Conservation (phyloP, 1,139 yeast species). For the Kurtzmaniella quercitrusa region DNA sequence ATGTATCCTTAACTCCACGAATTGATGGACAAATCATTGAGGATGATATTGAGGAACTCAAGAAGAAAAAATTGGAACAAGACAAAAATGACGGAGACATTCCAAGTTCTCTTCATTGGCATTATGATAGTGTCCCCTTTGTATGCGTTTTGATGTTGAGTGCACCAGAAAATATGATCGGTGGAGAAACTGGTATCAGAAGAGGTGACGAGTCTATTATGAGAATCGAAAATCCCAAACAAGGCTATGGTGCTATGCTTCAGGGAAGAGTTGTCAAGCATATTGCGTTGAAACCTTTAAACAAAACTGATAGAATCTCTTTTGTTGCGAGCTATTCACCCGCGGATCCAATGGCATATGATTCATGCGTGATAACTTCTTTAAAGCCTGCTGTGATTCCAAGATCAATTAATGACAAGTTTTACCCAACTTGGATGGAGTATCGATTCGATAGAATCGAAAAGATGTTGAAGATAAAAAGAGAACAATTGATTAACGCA, state of each 20-base stretch:
- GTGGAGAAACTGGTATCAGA: conserved; percentile 27
- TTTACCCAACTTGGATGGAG: conserved; percentile 41
- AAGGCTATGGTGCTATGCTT: conserved; percentile 29
- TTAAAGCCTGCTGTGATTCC: conserved; percentile 36
- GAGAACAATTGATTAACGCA: conserved; percentile 16
- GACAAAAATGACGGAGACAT: conserved; percentile 15
- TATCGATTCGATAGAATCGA: conserved; percentile 34
- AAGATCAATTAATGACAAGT: conserved; percentile 32
- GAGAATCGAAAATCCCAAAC: conserved; percentile 28
- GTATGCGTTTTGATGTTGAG: conserved; percentile 31
- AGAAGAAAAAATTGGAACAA: conserved; percentile 11
- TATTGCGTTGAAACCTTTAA: conserved; percentile 29
- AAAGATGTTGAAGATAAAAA: conserved; percentile 25
- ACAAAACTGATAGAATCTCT: conserved; percentile 27
- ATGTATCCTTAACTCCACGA: conserved; percentile 24
- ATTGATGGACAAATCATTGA: conserved; percentile 13
- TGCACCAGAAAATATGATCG: conserved; percentile 24
- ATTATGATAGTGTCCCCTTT: conserved; percentile 28
- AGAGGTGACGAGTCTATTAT: conserved; percentile 24
- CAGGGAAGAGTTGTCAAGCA: conserved; percentile 34
- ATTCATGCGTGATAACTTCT: conserved; percentile 36
- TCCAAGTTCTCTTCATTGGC: conserved; percentile 24
- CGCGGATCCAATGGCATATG: conserved; percentile 29
- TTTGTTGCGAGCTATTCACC: conserved; percentile 40
- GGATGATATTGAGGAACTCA: conserved; percentile 9